Conservation (phyloP, 495 filamentous ascomycete genomes). For the Polyplosphaeria fusca region DNA sequence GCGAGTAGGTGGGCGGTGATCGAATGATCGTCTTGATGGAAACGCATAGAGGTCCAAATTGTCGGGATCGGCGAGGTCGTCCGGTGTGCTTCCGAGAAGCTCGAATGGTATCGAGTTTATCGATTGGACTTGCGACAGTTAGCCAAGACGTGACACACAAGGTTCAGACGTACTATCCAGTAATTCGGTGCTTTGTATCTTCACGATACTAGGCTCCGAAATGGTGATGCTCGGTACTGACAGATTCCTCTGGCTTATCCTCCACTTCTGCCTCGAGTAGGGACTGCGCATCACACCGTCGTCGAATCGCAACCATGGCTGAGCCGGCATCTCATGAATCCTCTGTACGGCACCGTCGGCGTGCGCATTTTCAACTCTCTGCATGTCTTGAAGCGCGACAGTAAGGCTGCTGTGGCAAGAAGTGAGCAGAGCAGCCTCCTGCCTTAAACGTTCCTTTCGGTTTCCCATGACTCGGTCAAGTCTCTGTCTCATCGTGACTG, state of each 20-base stretch:
- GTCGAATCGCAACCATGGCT: constrained; percentile 10
- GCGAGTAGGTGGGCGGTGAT: background rate
- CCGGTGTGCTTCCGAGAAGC: constrained; percentile 25
- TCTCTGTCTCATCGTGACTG: constrained; percentile 23
- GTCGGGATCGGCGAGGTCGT: constrained; percentile 21
- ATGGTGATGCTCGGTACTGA: constrained; percentile 26
- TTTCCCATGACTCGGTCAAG: constrained; percentile 37
- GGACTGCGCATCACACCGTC: constrained; percentile 16
- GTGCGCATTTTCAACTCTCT: constrained; percentile 16
- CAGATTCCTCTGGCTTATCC: constrained; percentile 23
- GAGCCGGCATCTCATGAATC: constrained; percentile 5
- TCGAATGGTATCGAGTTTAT: constrained; percentile 14
- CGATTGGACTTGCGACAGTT: constrained; percentile 7
- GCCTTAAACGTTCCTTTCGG: constrained; percentile 33
- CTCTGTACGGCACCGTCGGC: background rate
- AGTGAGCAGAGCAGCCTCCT: constrained; percentile 22
- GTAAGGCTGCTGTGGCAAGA: constrained; percentile 37
- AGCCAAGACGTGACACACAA: too few species aligned
- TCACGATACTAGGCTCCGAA: constrained; percentile 2
- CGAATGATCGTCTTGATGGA: constrained; percentile 3
- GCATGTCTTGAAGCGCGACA: constrained; percentile 23
- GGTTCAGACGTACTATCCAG: constrained; percentile 10
- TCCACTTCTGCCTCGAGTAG: constrained; percentile 23
- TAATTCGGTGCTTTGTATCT: too few species aligned
- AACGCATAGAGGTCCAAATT: constrained; percentile 25